Evolutionary conservation across 306 rosid genomes (phyloP), one percentile per base, ranked within the genome.

Genomic region (Pyrus bretschneideri): DNA sequence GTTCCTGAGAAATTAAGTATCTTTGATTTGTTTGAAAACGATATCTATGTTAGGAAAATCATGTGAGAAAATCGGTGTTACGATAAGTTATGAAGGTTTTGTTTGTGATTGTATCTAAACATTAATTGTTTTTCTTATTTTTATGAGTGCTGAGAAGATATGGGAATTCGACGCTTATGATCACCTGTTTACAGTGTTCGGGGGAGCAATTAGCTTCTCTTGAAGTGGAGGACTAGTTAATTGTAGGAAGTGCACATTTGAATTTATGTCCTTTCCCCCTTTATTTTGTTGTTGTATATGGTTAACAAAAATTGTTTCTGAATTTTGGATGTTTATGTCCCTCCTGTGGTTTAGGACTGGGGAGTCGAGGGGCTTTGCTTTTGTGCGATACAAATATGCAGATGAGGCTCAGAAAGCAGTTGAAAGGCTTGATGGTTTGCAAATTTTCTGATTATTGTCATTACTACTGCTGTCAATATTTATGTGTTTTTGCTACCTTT

Each of bases 341-440:
- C 4, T 61, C 25, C 57, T 72, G 27, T 70, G 62, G 29, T 49
- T 51, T 71, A 93, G 97, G 82, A 93, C 97, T 17, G 97, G 97
- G 30, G 98, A 93, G 59, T 91, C 98, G 6, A 86, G 97, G 82
- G 98, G 98, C 27, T 93, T 91, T 74, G 98, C 98, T 5, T 93
- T 93, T 82, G 98, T 93, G 88, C 91, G 97, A 11, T 93, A 89
- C 83, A 93, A 91, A 76, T 91, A 93, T 74, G 97, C 97, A 7
- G 97, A 93, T 27, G 98, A 93, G 84, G 98, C 98, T 25, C 88
- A 85, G 11, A 91, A 93, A 75, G 97, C 98, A 14, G 98, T 89
- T 72, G 98, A 93, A 0, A 91, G 92, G 88, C 96, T 93, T 11
- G 96, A 93, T 27, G 98, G 98, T 91, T 84, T 38, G 3, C 6